Percentiles rank a stretch among this genome's conserved stretches.
These are phyloP conservation scores for Candida easanensis DNA, from an alignment of 805 yeast species.

Conservation along the genomic window DNA sequence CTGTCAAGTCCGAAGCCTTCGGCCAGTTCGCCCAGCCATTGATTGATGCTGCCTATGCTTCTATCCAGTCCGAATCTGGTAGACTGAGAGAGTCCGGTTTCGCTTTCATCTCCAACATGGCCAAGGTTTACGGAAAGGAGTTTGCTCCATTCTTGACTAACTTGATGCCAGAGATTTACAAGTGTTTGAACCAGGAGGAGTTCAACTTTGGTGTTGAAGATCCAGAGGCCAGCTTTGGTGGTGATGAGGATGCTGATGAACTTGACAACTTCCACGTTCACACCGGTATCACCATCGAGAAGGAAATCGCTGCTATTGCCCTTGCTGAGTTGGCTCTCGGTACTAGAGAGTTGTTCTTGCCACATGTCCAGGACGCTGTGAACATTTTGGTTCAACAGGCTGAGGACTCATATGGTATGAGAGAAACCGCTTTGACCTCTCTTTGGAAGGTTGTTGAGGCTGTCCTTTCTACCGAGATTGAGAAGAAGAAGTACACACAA, in stretches of 20 bases:
- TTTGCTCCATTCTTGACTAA: constrained; percentile 82
- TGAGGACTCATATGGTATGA: constrained; percentile 85
- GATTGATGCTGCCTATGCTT: constrained; percentile 80
- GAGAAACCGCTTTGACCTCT: constrained; percentile 79
- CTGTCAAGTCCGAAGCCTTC: constrained; percentile 91
- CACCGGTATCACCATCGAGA: constrained; percentile 93
- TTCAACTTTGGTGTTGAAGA: constrained; percentile 63
- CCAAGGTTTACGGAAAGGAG: constrained; percentile 89
- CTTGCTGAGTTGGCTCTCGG: constrained; percentile 85
- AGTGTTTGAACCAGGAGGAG: constrained; percentile 84
- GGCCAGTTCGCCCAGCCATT: constrained; percentile 83
- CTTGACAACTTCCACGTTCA: constrained; percentile 79
- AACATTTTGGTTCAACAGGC: constrained; percentile 65
- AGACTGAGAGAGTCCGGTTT: constrained; percentile 94
- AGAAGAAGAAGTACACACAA: constrained; percentile 54
- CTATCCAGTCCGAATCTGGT: constrained; percentile 73
- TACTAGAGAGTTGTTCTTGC: constrained; percentile 75
- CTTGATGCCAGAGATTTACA: constrained; percentile 79
- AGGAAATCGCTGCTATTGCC: constrained; percentile 92
- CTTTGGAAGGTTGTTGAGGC: constrained; percentile 82
- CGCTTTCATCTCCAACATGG: constrained; percentile 89
- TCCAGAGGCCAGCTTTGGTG: constrained; percentile 41
- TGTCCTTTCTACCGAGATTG: constrained; percentile 50
- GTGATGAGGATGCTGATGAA: constrained; percentile 51
- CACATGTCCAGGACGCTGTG: constrained; percentile 70